A percentile compares a stretch with the other conserved stretches of the same genome.
phyloP scores from a whole-genome alignment of 352 stramenopile species.

The Phytophthora agathidicida region DNA sequence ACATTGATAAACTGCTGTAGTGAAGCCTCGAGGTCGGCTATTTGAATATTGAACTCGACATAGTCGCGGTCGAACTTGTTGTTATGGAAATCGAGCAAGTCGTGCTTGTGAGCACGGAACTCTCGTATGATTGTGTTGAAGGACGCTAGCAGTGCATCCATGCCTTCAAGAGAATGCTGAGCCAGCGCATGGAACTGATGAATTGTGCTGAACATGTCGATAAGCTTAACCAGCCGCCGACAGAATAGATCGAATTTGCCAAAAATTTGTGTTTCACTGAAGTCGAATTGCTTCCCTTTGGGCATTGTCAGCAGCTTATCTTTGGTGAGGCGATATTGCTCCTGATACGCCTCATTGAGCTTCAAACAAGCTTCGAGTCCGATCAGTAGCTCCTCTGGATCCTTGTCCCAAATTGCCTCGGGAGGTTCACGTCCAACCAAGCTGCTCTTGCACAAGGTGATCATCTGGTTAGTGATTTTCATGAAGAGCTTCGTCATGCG shows the following conservation, averaged over 20 bases:
- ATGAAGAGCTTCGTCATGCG: conserved; percentile 92
- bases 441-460: conserved; percentile 75
- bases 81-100: conserved; percentile 89
- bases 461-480: conserved; percentile 93
- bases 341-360: conserved; percentile 92
- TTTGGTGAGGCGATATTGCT: conserved; percentile 90
- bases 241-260: conserved; percentile 93
- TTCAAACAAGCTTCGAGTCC: conserved; percentile 83
- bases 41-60: conserved; percentile 94
- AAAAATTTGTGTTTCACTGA: conserved; percentile 91
- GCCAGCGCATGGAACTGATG: conserved; percentile 91
- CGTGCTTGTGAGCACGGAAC: conserved; percentile 83
- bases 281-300: conserved; percentile 92
- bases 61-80: conserved; percentile 95
- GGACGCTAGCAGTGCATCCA: conserved; percentile 76
- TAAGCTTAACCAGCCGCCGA: conserved; percentile 88
- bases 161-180: conserved; percentile 92
- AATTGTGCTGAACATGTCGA: conserved; percentile 93
- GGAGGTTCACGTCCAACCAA: conserved; percentile 61
- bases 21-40: conserved; percentile 85
- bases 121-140: conserved; percentile 87
- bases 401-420: conserved; percentile 80
- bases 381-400: conserved; percentile 65
- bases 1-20: conserved; percentile 93
- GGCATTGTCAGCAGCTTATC: conserved; percentile 90